Evolutionary conservation across 2,329 filamentous ascomycete genomes (phyloP), one percentile per base, ranked within the genome.

Genomic region (Sclerotinia borealis): DNA sequence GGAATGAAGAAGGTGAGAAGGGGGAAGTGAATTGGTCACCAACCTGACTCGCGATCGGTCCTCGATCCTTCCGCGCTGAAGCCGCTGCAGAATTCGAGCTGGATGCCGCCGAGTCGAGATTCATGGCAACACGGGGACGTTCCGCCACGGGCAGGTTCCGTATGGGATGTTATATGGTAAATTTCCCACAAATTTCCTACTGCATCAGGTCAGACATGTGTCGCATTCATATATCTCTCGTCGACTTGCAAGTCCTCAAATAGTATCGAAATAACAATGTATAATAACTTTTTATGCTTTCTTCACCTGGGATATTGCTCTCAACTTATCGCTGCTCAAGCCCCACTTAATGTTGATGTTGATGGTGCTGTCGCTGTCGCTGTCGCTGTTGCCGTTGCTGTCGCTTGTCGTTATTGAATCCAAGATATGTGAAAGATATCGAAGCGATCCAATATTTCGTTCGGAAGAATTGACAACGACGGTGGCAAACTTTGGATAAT

Each of bases 31-130:
- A 10, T n/a, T n/a, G n/a, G n/a, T n/a, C n/a, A 45, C 54, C n/a
- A 36, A 45, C 54, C 54, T 58, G 54, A 31, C 29, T 45, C 39
- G 54, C 54, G 39, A 58, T 58, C 39, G 54, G 54, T 25, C 54
- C 54, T 45, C 54, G 29, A 31, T 58, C 54, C 39, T 58, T 58
- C 5, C 54, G 39, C n/a, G n/a, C 25, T 25, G 54, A 13, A 36
- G 39, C 54, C n/a, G 39, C 17, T 34, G 19, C 54, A 15, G n/a
- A 17, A 45, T 22, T 58, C n/a, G 54, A 45, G 25, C 39, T 58
- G 13, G 54, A 58, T 45, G 15, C 29, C 27, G 15, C 29, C 27
- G 39, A 34, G 19, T 45, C 54, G n/a, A 17, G 19, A 22, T 58
- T 36, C 54, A 58, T 58, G 9, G 39, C 27, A 54, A 34, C 39